Percentiles rank a stretch among this genome's conserved stretches.
Conservation (phyloP, 176 grass and related monocot genomes). For the Oryza brachyantha region DNA sequence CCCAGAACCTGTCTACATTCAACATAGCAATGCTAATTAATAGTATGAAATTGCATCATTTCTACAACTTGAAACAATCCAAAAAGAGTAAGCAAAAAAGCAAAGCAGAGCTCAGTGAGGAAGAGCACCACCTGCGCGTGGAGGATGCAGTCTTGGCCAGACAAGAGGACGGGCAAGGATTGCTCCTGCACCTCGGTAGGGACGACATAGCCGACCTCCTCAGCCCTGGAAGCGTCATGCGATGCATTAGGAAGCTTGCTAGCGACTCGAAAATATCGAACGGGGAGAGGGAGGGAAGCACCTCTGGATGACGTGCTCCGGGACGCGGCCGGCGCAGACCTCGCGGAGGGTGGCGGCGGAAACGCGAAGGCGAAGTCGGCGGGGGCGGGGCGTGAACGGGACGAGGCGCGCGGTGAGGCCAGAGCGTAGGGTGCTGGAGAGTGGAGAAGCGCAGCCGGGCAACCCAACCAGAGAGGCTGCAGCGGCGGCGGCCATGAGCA, state of each 20-base stretch:
- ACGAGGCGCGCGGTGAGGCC: not conserved
- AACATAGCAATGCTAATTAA: not conserved
- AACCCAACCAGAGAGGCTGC: not conserved
- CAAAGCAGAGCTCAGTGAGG: not conserved
- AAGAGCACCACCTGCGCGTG: constrained; percentile 71
- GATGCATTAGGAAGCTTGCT: not conserved
- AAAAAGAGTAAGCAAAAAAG: not conserved
- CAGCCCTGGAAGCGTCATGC: constrained; percentile 46
- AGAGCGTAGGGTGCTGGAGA: not conserved
- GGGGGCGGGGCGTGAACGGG: not conserved
- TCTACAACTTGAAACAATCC: not conserved
- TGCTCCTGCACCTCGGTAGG: constrained; percentile 81
- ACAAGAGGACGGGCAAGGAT: constrained; percentile 68
- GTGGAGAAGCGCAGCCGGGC: not conserved
- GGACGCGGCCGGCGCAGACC: constrained; percentile 64
- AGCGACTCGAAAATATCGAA: not conserved
- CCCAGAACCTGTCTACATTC: constrained; percentile 87
- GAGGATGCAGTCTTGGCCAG: constrained; percentile 84
- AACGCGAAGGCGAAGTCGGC: constrained; percentile 5
- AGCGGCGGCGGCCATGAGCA: not conserved
- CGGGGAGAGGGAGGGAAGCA: not conserved
- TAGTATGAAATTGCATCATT: not conserved
- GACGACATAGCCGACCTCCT: constrained; percentile 62
- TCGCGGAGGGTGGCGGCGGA: constrained; percentile 52
- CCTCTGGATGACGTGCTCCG: constrained; percentile 71